phyloP scores from a whole-genome alignment of 495 filamentous ascomycete species.

The Baudoinia panamericana region DNA sequence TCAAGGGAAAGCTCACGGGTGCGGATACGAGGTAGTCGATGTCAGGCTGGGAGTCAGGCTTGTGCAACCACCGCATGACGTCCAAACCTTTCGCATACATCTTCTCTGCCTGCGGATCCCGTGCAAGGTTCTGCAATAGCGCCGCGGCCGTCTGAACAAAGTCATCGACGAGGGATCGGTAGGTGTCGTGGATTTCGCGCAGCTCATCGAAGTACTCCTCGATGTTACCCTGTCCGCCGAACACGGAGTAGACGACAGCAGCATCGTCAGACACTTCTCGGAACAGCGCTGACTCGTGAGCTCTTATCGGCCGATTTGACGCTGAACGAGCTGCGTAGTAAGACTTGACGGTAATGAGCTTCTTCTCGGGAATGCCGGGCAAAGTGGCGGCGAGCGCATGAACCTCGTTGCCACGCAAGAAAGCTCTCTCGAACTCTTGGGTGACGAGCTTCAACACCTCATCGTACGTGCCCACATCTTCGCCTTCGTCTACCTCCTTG shows the following conservation, averaged over 20 bases:
- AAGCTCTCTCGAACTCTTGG: constrained; percentile 90
- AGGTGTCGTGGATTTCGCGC: constrained; percentile 76
- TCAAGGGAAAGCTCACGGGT: constrained; percentile 91
- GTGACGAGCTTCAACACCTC: constrained; percentile 80
- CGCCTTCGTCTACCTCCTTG: constrained; percentile 72
- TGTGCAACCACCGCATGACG: constrained; percentile 80
- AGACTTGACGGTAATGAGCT: constrained; percentile 67
- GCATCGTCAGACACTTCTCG: constrained; percentile 68
- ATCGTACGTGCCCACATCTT: constrained; percentile 74
- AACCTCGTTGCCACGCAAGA: constrained; percentile 89
- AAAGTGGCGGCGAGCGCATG: constrained; percentile 76
- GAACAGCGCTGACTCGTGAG: constrained; percentile 85
- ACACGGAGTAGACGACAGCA: constrained; percentile 77
- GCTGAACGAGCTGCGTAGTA: constrained; percentile 86
- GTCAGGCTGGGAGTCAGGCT: constrained; percentile 78
- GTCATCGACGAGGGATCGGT: constrained; percentile 77
- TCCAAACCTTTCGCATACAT: constrained; percentile 92
- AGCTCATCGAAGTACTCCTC: constrained; percentile 99
- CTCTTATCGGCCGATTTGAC: constrained; percentile 64
- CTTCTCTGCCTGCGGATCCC: constrained; percentile 78
- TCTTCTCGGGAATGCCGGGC: constrained; percentile 80
- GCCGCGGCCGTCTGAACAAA: constrained; percentile 66
- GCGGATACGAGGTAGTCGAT: constrained; percentile 92
- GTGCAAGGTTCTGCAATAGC: constrained; percentile 69
- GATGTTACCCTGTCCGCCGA: constrained; percentile 98